phyloP scores from a whole-genome alignment of 148 eudicot genomes.

The Tetragonia tetragonoides region DNA sequence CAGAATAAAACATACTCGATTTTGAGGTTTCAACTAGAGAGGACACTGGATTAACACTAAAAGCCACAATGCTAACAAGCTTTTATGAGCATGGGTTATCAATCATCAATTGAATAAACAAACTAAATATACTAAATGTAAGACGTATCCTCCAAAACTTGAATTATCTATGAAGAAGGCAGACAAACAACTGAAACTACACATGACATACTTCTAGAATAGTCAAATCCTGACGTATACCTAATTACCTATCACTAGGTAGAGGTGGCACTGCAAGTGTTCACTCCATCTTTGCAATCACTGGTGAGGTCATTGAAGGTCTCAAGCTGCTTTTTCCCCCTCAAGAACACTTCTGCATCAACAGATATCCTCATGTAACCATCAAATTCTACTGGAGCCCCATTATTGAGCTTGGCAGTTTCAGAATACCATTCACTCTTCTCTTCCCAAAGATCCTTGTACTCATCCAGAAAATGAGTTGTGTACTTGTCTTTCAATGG shows the following conservation, averaged over 20 bases:
- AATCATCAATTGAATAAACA: neutral
- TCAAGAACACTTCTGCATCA: constrained; percentile 89
- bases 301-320: constrained; percentile 92
- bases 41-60: neutral
- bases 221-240: neutral
- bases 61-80: neutral
- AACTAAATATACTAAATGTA: neutral
- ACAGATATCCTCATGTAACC: constrained; percentile 91
- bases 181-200: neutral
- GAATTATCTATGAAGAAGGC: neutral
- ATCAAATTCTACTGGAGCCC: constrained; percentile 81
- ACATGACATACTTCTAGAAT: neutral
- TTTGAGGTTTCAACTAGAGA: neutral
- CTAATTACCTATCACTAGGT: constrained; percentile 16
- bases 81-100: neutral
- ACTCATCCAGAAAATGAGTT: constrained; percentile 80
- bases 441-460: constrained; percentile 81
- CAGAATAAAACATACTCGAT: too few relatives aligned
- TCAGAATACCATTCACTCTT: constrained; percentile 82
- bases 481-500: constrained; percentile 86
- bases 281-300: constrained; percentile 95
- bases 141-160: neutral
- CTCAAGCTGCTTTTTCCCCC: constrained; percentile 90
- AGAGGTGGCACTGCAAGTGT: constrained; percentile 62
- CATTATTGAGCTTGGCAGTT: constrained; percentile 66